Evolutionary conservation across 495 filamentous ascomycete species (phyloP).

Genomic region (Baudoinia panamericana): DNA sequence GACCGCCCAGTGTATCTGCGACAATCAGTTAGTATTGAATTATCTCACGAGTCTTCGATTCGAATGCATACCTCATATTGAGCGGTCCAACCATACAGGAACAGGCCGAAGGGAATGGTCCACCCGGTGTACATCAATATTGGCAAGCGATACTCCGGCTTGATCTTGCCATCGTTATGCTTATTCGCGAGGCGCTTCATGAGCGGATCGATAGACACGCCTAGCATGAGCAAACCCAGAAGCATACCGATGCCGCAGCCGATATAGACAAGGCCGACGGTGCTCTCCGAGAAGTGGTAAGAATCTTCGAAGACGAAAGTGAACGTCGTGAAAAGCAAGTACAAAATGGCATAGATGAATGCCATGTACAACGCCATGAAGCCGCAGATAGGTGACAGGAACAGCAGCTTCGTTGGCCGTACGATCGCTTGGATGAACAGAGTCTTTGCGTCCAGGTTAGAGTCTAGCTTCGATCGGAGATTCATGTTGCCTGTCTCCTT

Average conservation of each 20-base stretch:
- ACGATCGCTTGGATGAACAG: constrained; percentile 23
- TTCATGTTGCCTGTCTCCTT: constrained; percentile 30
- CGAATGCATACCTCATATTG: constrained; percentile 24
- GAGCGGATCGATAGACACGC: constrained; percentile 22
- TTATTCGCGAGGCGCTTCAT: constrained; percentile 22
- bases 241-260: constrained; percentile 28
- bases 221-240: constrained; percentile 24
- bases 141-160: constrained; percentile 30
- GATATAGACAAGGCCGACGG: constrained; percentile 28
- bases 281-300: constrained; percentile 27
- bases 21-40: no score
- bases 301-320: constrained; percentile 31
- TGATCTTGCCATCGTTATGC: constrained; percentile 23
- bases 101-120: constrained; percentile 27
- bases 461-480: constrained; percentile 25
- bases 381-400: constrained; percentile 30
- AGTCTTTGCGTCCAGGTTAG: constrained; percentile 18
- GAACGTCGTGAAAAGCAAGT: constrained; percentile 33
- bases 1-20: constrained; percentile 31
- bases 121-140: constrained; percentile 25
- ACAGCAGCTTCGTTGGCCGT: constrained; percentile 29
- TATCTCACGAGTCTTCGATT: no score
- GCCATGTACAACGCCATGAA: constrained; percentile 29
- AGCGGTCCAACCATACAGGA: constrained; percentile 25
- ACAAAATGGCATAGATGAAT: constrained; percentile 28